These are phyloP conservation scores for Botrytis fabae DNA, from an alignment of 2,329 filamentous ascomycete species.

Conservation along the genomic window DNA sequence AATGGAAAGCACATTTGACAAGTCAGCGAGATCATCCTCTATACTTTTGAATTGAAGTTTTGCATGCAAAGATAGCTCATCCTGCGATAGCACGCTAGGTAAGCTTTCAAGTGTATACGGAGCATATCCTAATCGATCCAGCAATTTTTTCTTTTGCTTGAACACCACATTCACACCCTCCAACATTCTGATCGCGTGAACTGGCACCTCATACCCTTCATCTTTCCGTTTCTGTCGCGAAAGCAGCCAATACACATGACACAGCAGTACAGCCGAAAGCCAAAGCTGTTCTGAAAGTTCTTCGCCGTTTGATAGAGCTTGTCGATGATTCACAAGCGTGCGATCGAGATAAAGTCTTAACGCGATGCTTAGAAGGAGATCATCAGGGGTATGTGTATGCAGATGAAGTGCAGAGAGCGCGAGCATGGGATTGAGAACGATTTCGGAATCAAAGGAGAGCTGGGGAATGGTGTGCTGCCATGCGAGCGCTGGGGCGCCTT, in stretches of 20 bases:
- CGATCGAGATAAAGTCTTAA: neutral
- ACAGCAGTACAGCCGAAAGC: neutral
- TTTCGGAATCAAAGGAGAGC: neutral
- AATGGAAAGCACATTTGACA: neutral
- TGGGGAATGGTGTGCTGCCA: neutral
- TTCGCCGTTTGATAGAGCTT: neutral
- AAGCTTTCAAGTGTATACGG: neutral
- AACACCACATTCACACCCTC: neutral
- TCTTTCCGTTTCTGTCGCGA: neutral
- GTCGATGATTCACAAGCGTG: neutral
- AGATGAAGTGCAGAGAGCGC: neutral
- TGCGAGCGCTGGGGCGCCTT: neutral
- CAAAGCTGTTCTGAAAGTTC: neutral
- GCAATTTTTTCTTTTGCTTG: neutral
- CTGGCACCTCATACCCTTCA: neutral
- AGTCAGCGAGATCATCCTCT: neutral
- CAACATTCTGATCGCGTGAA: neutral
- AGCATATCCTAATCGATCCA: neutral
- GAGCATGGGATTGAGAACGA: neutral
- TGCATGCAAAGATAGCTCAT: neutral
- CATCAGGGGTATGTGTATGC: neutral
- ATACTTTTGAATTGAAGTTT: neutral
- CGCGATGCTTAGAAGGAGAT: neutral
- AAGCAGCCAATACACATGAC: neutral
- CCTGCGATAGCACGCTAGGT: neutral